phyloP scores from a whole-genome alignment of 306 rosid species.

The Prunus dulcis region DNA sequence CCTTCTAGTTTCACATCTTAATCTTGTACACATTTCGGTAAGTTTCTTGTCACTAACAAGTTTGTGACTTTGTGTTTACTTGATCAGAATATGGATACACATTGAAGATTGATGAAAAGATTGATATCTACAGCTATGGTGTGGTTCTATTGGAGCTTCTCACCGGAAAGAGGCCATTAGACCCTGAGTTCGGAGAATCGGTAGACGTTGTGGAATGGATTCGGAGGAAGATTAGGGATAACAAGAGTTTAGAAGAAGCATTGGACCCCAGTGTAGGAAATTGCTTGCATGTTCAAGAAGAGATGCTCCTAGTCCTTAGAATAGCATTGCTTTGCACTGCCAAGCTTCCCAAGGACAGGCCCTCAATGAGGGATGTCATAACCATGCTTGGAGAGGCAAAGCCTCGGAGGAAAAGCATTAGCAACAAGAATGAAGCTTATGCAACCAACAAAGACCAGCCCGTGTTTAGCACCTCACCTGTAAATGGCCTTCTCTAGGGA shows the following conservation, averaged over 20 bases:
- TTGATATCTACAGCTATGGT: conserved; percentile 88
- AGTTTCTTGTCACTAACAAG: neutral
- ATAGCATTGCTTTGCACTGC: conserved; percentile 89
- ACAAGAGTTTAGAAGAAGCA: conserved; percentile 65
- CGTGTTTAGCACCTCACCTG: conserved; percentile 57
- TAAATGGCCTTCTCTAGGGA: conserved; percentile 58
- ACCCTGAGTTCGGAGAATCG: conserved; percentile 70
- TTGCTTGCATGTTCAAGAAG: conserved; percentile 75
- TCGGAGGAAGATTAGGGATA: conserved; percentile 59
- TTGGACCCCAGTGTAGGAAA: conserved; percentile 78
- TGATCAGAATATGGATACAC: conserved; percentile 86
- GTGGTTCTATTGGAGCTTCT: conserved; percentile 90
- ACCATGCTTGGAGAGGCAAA: conserved; percentile 97
- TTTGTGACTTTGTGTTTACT: neutral
- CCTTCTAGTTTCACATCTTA: conserved; percentile 1
- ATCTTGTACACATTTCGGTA: neutral
- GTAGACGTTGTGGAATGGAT: conserved; percentile 90
- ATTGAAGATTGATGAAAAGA: conserved; percentile 90
- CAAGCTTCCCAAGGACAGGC: conserved; percentile 85
- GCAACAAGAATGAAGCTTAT: conserved; percentile 39
- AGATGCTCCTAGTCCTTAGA: conserved; percentile 87
- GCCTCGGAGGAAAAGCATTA: conserved; percentile 80
- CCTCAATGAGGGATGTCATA: conserved; percentile 89
- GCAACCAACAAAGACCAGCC: conserved; percentile 53
- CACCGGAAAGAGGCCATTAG: conserved; percentile 76